Percentiles rank a stretch among this genome's conserved stretches.
Evolutionary conservation across 148 eudicot species (phyloP).

Genomic region (Rhododendron vialii): DNA sequence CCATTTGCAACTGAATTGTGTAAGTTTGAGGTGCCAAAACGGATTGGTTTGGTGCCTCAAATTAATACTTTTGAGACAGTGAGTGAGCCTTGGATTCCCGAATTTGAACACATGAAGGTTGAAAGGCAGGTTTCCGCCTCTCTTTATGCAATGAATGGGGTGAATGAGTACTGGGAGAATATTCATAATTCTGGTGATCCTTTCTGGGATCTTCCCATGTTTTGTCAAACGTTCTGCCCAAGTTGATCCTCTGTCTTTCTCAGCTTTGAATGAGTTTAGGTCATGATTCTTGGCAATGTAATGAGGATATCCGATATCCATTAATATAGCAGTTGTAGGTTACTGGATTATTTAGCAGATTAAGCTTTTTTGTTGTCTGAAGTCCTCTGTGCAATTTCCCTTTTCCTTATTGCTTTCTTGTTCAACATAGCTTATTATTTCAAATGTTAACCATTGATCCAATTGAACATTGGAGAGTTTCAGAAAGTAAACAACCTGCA

Average conservation of each 20-base stretch:
- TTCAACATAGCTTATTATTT: not conserved
- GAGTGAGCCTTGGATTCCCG: conserved; percentile 19
- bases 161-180: conserved; percentile 42
- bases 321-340: not conserved
- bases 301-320: not conserved
- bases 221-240: conserved; percentile 29
- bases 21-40: conserved; percentile 12
- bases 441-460: not conserved
- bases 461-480: not conserved
- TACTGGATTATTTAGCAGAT: not conserved
- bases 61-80: not conserved
- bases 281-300: not conserved
- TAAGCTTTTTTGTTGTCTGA: not conserved
- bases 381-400: not conserved
- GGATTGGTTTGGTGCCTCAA: conserved; percentile 5
- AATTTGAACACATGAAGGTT: conserved; percentile 45
- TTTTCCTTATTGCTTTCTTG: not conserved
- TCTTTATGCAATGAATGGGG: conserved; percentile 51
- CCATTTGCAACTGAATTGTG: conserved; percentile 1
- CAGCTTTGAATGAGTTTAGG: not conserved
- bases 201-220: conserved; percentile 37
- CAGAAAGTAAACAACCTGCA: not conserved
- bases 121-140: conserved; percentile 62
- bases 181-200: conserved; percentile 24
- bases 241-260: conserved; percentile 7